phyloP scores from a whole-genome alignment of 331 rosid genomes.

The Dryas integrifolia region DNA sequence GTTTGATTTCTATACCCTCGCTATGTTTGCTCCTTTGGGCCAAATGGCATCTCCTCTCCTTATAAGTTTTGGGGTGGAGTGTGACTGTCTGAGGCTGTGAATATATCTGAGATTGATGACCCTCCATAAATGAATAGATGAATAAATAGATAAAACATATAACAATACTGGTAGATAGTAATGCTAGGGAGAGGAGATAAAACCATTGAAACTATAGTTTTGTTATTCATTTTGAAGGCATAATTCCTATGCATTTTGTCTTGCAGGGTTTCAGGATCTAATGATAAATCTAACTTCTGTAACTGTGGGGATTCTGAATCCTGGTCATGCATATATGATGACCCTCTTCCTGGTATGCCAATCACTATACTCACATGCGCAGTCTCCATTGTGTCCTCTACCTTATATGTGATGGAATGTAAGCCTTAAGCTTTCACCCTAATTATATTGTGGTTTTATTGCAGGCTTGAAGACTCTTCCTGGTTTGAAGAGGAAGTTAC shows the following conservation, averaged over 20 bases:
- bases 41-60: conserved; percentile 1
- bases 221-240: neutral
- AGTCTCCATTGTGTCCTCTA: neutral
- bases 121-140: neutral
- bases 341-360: conserved; percentile 60
- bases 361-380: conserved; percentile 2
- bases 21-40: neutral
- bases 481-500: conserved; percentile 70
- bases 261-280: conserved; percentile 61
- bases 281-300: conserved; percentile 44
- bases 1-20: conserved; percentile 44
- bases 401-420: neutral
- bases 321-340: conserved; percentile 44
- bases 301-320: conserved; percentile 73
- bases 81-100: neutral
- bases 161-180: neutral
- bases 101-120: neutral
- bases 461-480: conserved; percentile 59
- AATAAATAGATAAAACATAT: neutral
- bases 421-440: neutral
- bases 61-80: neutral
- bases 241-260: neutral
- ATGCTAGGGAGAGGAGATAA: neutral
- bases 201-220: neutral
- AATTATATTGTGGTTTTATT: conserved; percentile 26